These are phyloP conservation scores for Fomitopsis pinicola DNA, from an alignment of 1,284 basidiomycete species.

Conservation along the genomic window DNA sequence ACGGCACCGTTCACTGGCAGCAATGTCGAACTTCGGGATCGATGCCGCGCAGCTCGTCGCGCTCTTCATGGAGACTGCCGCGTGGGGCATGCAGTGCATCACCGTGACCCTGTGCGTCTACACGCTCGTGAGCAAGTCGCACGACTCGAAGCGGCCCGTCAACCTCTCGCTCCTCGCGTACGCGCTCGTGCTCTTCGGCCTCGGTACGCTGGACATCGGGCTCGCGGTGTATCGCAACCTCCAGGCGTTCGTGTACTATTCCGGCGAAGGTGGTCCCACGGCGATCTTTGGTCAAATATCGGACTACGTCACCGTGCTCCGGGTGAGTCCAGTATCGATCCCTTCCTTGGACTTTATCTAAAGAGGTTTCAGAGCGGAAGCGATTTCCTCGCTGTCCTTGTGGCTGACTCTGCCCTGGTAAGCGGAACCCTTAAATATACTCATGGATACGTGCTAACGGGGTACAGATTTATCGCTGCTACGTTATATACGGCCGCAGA, in stretches of 20 bases:
- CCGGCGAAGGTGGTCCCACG: conserved; percentile 14
- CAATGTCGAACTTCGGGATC: conserved; percentile 1
- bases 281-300: conserved; percentile 17
- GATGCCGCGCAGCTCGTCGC: conserved; percentile 2
- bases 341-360: background rate
- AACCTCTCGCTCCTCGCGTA: background rate
- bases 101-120: background rate
- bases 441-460: background rate
- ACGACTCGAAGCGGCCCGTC: background rate
- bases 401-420: conserved; percentile 2
- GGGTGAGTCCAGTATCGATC: background rate
- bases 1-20: background rate
- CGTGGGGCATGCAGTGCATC: conserved; percentile 2
- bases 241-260: conserved; percentile 20
- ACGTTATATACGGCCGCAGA: conserved; percentile 15
- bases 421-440: background rate
- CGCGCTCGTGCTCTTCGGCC: background rate
- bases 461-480: conserved; percentile 18
- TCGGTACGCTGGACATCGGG: conserved; percentile 18
- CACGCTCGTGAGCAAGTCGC: background rate
- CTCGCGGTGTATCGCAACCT: conserved; percentile 20
- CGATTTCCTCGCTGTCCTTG: background rate
- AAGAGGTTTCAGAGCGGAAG: background rate
- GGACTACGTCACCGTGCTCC: conserved; percentile 21
- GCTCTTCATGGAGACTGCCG: conserved; percentile 2